These are phyloP conservation scores for Polyporus tsugae DNA, from an alignment of 1,284 basidiomycete genomes.

Conservation along the genomic window DNA sequence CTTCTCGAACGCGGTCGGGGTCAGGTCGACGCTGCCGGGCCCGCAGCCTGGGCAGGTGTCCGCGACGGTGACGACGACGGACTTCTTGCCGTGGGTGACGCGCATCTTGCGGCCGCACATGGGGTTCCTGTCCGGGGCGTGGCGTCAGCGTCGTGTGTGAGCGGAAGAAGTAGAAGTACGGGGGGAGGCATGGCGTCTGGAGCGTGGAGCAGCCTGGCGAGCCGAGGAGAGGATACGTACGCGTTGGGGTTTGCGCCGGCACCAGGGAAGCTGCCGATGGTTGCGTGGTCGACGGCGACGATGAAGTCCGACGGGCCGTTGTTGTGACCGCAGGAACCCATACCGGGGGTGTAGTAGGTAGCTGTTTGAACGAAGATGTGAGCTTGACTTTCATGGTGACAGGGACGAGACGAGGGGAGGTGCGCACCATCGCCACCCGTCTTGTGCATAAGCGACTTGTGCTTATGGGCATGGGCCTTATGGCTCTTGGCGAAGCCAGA, in stretches of 20 bases:
- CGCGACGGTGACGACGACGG: constrained; percentile 1
- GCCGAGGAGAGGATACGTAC: constrained; percentile 10
- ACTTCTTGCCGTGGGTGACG: constrained; percentile 39
- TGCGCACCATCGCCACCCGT: not conserved
- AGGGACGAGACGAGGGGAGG: not conserved
- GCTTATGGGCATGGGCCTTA: no score
- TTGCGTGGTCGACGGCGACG: constrained; percentile 27
- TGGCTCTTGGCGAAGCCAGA: not conserved
- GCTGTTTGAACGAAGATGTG: constrained; percentile 1
- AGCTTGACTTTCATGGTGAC: not conserved
- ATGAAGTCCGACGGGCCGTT: constrained; percentile 31
- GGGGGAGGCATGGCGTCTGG: not conserved
- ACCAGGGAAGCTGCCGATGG: constrained; percentile 32
- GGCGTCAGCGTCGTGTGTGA: not conserved
- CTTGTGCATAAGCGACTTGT: not conserved
- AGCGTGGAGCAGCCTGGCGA: no score
- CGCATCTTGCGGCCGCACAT: constrained; percentile 46
- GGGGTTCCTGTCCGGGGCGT: constrained; percentile 38
- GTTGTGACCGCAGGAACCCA: constrained; percentile 30
- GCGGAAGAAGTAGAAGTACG: not conserved
- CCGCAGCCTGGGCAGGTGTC: constrained; percentile 18
- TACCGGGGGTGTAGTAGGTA: constrained; percentile 32
- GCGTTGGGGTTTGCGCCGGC: constrained; percentile 29
- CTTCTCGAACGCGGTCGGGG: constrained; percentile 3
- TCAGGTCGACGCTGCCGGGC: constrained; percentile 10